Evolutionary conservation across 768 basidiomycete species (phyloP).

Genomic region (Xerocomellus amylosporus): DNA sequence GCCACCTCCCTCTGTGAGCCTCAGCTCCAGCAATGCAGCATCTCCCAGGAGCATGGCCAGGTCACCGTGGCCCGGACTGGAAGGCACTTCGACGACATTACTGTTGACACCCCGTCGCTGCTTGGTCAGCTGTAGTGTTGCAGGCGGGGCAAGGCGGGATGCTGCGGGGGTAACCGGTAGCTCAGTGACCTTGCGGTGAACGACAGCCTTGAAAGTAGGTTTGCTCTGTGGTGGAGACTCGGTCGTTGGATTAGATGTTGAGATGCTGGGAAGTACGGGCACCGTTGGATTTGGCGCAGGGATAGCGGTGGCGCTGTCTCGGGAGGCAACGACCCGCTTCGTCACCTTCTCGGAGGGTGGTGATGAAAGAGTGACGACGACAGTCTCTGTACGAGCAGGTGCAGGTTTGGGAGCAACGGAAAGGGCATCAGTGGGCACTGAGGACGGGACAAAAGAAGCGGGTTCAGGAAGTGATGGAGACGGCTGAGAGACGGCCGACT

Average conservation of each 20-base stretch:
- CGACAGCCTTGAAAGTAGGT: constrained; percentile 51
- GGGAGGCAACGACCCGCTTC: neutral
- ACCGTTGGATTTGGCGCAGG: constrained; percentile 3
- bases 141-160: constrained; percentile 15
- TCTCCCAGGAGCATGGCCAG: constrained; percentile 54
- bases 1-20: constrained; percentile 45
- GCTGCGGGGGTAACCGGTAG: constrained; percentile 15
- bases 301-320: neutral
- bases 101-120: constrained; percentile 29
- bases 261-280: constrained; percentile 1
- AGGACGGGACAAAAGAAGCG: neutral
- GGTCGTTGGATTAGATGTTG: constrained; percentile 7
- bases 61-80: constrained; percentile 52
- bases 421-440: neutral
- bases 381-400: neutral
- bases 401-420: neutral
- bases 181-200: constrained; percentile 54
- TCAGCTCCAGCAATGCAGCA: constrained; percentile 55
- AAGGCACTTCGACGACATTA: constrained; percentile 33
- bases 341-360: neutral
- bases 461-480: constrained; percentile 6
- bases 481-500: constrained; percentile 9
- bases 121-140: constrained; percentile 27
- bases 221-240: constrained; percentile 12
- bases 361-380: neutral